A percentile compares a stretch with the other conserved stretches of the same genome.
Conservation (phyloP, 495 filamentous ascomycete species). For the Xylaria grammica region DNA sequence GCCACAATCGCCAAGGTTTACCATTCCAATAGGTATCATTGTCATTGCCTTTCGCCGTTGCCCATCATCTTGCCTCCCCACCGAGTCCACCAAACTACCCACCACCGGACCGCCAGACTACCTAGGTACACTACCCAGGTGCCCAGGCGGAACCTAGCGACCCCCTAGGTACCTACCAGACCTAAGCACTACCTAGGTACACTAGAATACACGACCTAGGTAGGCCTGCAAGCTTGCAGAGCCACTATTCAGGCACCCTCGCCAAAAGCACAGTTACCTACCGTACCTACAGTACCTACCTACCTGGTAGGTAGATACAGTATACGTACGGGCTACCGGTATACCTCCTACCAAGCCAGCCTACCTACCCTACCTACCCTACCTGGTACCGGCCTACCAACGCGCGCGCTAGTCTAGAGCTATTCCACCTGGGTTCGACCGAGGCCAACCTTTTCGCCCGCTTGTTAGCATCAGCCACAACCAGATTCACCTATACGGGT, state of each 20-base stretch:
- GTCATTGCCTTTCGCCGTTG: not conserved
- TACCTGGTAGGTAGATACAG: too few relatives aligned
- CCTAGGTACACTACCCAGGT: too few relatives aligned
- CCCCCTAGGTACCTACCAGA: too few relatives aligned
- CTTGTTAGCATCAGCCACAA: conserved; percentile 24
- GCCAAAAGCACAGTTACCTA: not conserved
- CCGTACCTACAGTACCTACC: not conserved
- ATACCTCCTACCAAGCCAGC: too few relatives aligned
- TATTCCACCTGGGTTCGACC: not conserved
- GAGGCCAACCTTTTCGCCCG: conserved; percentile 8
- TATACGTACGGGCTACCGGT: too few relatives aligned
- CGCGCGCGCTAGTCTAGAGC: not conserved
- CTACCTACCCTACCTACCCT: not conserved
- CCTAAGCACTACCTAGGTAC: too few relatives aligned
- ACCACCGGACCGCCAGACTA: not conserved
- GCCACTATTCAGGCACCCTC: not conserved
- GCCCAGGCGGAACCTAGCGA: too few relatives aligned
- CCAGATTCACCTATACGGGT: conserved; percentile 12
- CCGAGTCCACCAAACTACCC: conserved; percentile 16
- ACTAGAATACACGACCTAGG: not conserved
- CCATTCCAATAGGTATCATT: too few relatives aligned
- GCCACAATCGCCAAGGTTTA: conserved; percentile 15
- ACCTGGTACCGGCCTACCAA: too few relatives aligned
- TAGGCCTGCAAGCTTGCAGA: not conserved
- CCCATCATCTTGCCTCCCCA: conserved; percentile 17